Percentiles rank a stretch among this genome's conserved stretches.
phyloP scores from a whole-genome alignment of 257 asterid species.

The Handroanthus guayacan region DNA sequence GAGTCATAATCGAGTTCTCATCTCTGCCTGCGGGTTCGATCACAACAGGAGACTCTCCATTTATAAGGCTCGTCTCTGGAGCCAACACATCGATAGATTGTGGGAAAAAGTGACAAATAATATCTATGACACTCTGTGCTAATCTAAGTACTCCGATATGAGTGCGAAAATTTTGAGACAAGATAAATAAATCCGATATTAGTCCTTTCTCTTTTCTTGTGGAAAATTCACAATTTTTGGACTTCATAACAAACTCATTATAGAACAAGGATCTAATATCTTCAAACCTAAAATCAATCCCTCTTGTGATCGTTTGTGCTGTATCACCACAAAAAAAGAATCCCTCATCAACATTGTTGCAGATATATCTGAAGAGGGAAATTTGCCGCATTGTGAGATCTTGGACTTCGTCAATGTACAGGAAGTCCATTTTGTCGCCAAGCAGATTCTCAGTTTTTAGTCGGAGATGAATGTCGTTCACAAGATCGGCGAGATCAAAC shows the following conservation, averaged over 20 bases:
- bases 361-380: too few relatives aligned
- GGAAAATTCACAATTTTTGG: constrained; percentile 11
- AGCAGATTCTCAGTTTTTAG: constrained; percentile 39
- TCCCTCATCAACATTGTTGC: constrained; percentile 49
- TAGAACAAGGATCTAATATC: constrained; percentile 65
- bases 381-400: constrained; percentile 67
- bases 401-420: constrained; percentile 79
- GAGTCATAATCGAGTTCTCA: constrained; percentile 55
- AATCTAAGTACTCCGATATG: constrained; percentile 67
- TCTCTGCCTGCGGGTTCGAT: constrained; percentile 50
- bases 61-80: constrained; percentile 60
- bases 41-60: constrained; percentile 66
- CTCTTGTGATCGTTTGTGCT: constrained; percentile 69
- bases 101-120: constrained; percentile 58
- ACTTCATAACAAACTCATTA: constrained; percentile 50
- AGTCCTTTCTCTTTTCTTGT: constrained; percentile 53
- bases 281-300: constrained; percentile 69
- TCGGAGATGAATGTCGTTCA: constrained; percentile 57
- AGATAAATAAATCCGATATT: constrained; percentile 46
- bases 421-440: constrained; percentile 73
- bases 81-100: constrained; percentile 54
- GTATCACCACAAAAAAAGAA: constrained; percentile 72
- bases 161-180: constrained; percentile 65
- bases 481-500: constrained; percentile 80
- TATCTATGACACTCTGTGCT: constrained; percentile 70